Base-by-base conservation (phyloP, 345 rosid genomes). In the Crucihimalaya himalaica region DNA sequence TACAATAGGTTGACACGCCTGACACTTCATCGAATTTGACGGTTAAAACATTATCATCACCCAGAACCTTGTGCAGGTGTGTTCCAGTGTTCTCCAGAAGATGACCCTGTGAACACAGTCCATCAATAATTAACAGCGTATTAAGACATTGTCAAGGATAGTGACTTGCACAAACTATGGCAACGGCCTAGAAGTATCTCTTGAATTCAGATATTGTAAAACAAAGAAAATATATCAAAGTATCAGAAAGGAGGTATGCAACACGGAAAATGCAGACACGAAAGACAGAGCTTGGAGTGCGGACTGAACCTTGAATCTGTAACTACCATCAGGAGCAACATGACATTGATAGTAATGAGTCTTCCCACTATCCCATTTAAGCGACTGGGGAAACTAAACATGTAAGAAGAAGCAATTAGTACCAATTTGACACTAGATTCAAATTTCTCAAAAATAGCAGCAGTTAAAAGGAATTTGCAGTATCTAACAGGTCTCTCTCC, bases 21-120 rank as follows among this genome's bases (percentile, higher is more conserved):
- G 37, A 34, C 37, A n/a, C n/a, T n/a, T n/a, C n/a, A n/a, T n/a
- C 85, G 60, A 93, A 81, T 81, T 88, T 90, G 63, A 90, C 98
- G 10, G 81, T 53, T 58, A 93, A 75, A 68, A 93, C 86, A 64
- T 90, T 88, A 0, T 90, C 95, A 82, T 93, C 97, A 20, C 97
- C 98, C 66, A 93, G 28, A 37, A 72, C 84, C 71, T 80, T 86
- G 80, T 88, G 97, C 6, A 93, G 67, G 75, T 84, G 89, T 68
- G 87, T 87, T 73, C 69, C 81, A 35, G 70, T 69, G 56, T 46
- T 55, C 11, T 81, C 66, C 14, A 82, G 63, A 51, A 55, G 77
- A 63, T 95, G 98, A 4, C 95, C 98, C 98, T 90, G 70, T 18
- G 57, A 62, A 69, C 63, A 64, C 1, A 76, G 48, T 52, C 20